Evolutionary conservation across 2,329 filamentous ascomycete species (phyloP).

Genomic region (Alternaria viburni): DNA sequence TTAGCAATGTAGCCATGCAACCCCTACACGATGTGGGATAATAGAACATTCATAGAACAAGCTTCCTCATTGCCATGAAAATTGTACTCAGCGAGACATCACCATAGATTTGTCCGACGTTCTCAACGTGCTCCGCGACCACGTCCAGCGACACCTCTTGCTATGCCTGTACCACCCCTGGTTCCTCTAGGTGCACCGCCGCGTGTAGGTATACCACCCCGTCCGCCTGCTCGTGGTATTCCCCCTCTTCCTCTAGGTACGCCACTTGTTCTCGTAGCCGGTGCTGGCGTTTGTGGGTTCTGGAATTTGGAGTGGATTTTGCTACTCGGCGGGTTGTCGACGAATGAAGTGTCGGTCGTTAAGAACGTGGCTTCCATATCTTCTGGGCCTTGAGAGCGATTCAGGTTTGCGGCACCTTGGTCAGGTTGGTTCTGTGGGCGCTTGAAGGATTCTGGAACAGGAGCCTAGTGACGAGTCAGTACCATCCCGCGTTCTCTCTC

Average conservation of each 20-base stretch:
- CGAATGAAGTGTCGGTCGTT: constrained; percentile 90
- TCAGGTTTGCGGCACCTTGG: constrained; percentile 25
- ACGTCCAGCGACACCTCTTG: constrained; percentile 41
- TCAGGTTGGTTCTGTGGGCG: constrained; percentile 40
- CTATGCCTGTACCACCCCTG: constrained; percentile 47
- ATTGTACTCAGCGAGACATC: constrained; percentile 6
- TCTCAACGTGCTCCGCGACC: constrained; percentile 38
- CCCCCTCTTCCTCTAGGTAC: constrained; percentile 39
- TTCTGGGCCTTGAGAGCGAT: constrained; percentile 33
- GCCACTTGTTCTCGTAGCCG: constrained; percentile 25
- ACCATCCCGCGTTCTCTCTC: background rate
- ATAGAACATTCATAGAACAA: background rate
- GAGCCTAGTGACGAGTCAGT: constrained; percentile 63
- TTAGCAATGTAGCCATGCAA: background rate
- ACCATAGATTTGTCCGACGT: background rate
- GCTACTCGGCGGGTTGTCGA: constrained; percentile 76
- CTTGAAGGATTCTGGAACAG: constrained; percentile 81
- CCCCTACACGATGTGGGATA: background rate
- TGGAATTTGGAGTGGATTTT: constrained; percentile 54
- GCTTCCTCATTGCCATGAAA: background rate
- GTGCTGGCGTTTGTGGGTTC: constrained; percentile 44
- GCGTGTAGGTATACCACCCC: constrained; percentile 44
- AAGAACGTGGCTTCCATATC: constrained; percentile 84
- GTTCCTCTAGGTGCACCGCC: constrained; percentile 39
- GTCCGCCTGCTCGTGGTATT: constrained; percentile 43